These are phyloP conservation scores for Linderniella brevidens DNA, from an alignment of 257 asterid genomes.

Conservation along the genomic window DNA sequence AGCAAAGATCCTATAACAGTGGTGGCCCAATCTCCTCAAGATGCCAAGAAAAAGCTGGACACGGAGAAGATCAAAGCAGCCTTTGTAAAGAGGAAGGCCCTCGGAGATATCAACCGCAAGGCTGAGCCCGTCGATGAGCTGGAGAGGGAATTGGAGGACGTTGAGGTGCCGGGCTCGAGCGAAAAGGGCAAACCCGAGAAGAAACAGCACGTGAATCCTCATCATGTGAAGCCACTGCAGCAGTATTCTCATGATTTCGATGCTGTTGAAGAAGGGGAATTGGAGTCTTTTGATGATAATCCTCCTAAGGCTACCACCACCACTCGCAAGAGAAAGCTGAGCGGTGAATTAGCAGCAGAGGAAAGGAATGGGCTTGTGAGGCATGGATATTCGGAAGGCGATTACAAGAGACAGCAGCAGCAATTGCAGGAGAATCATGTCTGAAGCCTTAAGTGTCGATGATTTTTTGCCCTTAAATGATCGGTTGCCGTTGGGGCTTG, in stretches of 20 bases:
- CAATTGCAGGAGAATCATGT: constrained; percentile 5
- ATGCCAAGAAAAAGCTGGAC: constrained; percentile 36
- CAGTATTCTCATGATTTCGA: constrained; percentile 16
- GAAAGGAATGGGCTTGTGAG: constrained; percentile 19
- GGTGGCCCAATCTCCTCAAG: constrained; percentile 36
- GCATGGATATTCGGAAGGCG: not conserved
- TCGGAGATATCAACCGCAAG: constrained; percentile 38
- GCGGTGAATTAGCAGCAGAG: constrained; percentile 24
- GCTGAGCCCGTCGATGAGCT: constrained; percentile 49
- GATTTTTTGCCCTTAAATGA: too few species aligned
- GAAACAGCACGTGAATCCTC: too few species aligned
- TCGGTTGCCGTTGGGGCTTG: too few species aligned
- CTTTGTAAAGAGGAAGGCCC: constrained; percentile 50
- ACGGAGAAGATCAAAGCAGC: constrained; percentile 66
- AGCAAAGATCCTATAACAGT: constrained; percentile 19
- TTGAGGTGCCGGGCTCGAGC: constrained; percentile 41
- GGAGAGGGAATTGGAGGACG: constrained; percentile 65
- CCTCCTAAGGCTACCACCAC: constrained; percentile 29
- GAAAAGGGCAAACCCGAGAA: constrained; percentile 25
- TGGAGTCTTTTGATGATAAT: constrained; percentile 31
- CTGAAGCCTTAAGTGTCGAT: not conserved
- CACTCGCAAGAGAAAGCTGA: constrained; percentile 42
- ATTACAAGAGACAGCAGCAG: not conserved
- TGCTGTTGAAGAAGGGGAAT: constrained; percentile 64
- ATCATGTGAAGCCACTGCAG: not conserved